Base-by-base conservation (phyloP, 2,329 filamentous ascomycete genomes). In the Talaromyces albobiverticillius region DNA sequence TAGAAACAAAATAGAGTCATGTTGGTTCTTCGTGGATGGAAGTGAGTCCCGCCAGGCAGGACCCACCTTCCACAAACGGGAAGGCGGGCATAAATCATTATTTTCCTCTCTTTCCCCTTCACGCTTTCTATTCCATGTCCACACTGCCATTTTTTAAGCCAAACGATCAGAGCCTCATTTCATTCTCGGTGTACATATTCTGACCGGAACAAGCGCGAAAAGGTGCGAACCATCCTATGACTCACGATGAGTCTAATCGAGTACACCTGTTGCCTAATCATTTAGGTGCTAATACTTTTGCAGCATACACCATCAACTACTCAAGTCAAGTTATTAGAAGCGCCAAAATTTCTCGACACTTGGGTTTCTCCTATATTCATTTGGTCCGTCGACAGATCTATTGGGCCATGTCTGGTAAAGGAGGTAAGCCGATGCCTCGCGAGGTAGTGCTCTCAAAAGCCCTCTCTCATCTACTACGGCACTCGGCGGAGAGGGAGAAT, bases 401-500 rank as follows among this genome's bases (percentile, higher is more conserved):
- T 13, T 22, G 41, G 20, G 9, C 31, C 47, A 55, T 55, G 53
- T 51, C 53, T 42, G 46, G 42, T 34, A 34, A 36, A 20, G 48
- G 53, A 32, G 47, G 41, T 13, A 51, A 42, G 26, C 16, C 48
- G 4, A 52, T 56, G 54, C 55, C 55, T 38, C 50, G 72, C 31
- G 68, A 68, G 25, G 68, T 74, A 4, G 61, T 64, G n/a, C 62
- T 75, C 26, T 75, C 72, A 48, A 75, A 74, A 58, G 69, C 71
- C 8, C 58, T 75, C 42, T 74, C 71, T 43, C 62, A 65, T 31
- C 68, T 87, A 1, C 73, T 87, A 26, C 79, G 85, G 23, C 85
- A 88, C 67, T 81, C 80, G 2, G 85, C 84, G 0, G 75, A 78
- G 56, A 76, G 79, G 53, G 84, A 87, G 68, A 80, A 81, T 1